phyloP scores from a whole-genome alignment of 202 grass and related monocot genomes.

The Digitaria exilis region DNA sequence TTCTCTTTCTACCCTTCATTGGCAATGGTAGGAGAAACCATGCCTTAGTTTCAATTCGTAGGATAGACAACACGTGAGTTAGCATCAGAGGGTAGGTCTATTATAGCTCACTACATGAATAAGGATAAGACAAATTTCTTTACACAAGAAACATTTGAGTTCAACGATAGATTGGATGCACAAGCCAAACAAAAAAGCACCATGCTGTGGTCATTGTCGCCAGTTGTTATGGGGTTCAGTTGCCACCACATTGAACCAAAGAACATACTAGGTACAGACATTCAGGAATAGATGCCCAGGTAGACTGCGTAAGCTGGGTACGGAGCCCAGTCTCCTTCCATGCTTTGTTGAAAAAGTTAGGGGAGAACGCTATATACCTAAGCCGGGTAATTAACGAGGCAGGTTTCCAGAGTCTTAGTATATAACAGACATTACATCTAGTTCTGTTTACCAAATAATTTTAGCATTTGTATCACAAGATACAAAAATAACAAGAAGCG shows the following conservation, averaged over 20 bases:
- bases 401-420: neutral
- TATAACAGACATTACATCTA: neutral
- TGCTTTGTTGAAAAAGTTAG: neutral
- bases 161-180: neutral
- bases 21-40: too few species aligned
- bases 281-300: slow-evolving; percentile 2
- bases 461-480: neutral
- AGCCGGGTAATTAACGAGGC: neutral
- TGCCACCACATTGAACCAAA: neutral
- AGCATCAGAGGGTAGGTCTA: neutral
- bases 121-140: neutral
- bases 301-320: neutral
- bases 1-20: neutral
- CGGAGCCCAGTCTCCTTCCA: neutral
- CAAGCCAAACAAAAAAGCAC: neutral
- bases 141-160: neutral
- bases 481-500: neutral
- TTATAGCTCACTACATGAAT: slow-evolving; percentile 3
- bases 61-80: neutral
- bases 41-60: neutral
- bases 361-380: neutral
- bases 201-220: neutral
- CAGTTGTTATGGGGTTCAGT: neutral
- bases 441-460: neutral
- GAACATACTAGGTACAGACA: neutral